Evolutionary conservation across 1,284 basidiomycete genomes (phyloP).

Genomic region (Heterobasidion parviporum): DNA sequence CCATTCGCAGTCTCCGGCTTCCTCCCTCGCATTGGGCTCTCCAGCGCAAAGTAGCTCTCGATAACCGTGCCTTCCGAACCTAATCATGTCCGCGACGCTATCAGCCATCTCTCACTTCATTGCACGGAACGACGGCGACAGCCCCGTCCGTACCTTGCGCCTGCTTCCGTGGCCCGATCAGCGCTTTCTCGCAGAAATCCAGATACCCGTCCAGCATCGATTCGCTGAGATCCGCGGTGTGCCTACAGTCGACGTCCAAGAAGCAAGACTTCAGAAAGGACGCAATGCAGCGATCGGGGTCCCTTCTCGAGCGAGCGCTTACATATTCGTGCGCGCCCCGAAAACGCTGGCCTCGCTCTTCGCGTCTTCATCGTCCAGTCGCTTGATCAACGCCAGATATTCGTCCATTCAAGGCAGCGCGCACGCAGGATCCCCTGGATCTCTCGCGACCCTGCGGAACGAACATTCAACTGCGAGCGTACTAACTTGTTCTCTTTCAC

Average conservation of each 20-base stretch:
- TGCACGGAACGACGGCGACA: no score
- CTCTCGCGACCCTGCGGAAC: slow-evolving; percentile 35
- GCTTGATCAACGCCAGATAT: slow-evolving; percentile 41
- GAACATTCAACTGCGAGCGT: no score
- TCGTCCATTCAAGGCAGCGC: slow-evolving; percentile 50
- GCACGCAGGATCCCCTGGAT: slow-evolving; percentile 48
- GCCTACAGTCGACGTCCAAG: slow-evolving; percentile 27
- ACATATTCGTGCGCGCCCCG: slow-evolving; percentile 26
- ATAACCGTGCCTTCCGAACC: slow-evolving; percentile 1
- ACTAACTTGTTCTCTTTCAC: background rate
- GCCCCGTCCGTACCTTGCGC: background rate
- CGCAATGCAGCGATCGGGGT: no score
- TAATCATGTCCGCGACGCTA: background rate
- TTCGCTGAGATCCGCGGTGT: slow-evolving; percentile 45
- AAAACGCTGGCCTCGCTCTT: slow-evolving; percentile 23
- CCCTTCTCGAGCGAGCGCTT: slow-evolving; percentile 8
- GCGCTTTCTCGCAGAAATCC: slow-evolving; percentile 50
- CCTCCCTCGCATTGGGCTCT: background rate
- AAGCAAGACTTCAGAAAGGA: background rate
- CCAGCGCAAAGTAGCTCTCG: slow-evolving; percentile 13
- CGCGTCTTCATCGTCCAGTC: slow-evolving; percentile 25
- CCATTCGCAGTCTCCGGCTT: background rate
- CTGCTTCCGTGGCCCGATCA: slow-evolving; percentile 25
- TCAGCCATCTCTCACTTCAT: no score
- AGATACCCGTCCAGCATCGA: slow-evolving; percentile 59